phyloP scores from a whole-genome alignment of 2,329 filamentous ascomycete species.

The Pyrenophora seminiperda region DNA sequence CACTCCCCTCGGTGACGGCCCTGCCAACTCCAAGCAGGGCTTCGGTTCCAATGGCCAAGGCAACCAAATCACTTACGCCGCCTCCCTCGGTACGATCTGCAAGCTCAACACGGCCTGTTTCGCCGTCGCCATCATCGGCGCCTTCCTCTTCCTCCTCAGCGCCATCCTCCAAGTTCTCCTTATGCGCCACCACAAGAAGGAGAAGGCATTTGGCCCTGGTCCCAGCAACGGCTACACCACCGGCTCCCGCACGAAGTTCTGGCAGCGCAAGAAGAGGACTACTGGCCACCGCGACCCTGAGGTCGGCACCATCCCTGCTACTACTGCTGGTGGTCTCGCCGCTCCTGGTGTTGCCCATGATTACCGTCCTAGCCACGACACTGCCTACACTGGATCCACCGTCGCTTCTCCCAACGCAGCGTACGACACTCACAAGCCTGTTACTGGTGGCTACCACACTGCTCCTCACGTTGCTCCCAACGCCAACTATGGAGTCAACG shows the following conservation, averaged over 20 bases:
- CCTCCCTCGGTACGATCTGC: conserved; percentile 67
- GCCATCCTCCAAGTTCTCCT: conserved; percentile 71
- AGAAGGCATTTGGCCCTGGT: conserved; percentile 72
- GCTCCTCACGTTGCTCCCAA: conserved; percentile 42
- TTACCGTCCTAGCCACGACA: conserved; percentile 56
- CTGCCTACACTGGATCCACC: conserved; percentile 55
- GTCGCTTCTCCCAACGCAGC: conserved; percentile 46
- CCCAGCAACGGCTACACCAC: conserved; percentile 71
- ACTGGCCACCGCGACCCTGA: conserved; percentile 51
- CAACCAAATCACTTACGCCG: conserved; percentile 52
- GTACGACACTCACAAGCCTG: conserved; percentile 45
- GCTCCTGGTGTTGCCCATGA: conserved; percentile 26
- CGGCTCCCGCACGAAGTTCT: conserved; percentile 60
- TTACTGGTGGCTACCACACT: conserved; percentile 54
- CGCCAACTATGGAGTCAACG: conserved; percentile 30
- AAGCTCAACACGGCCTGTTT: conserved; percentile 76
- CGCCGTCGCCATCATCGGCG: conserved; percentile 76
- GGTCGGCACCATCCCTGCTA: conserved; percentile 42
- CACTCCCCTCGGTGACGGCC: conserved; percentile 72
- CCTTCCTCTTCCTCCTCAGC: conserved; percentile 76
- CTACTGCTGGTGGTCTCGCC: conserved; percentile 22
- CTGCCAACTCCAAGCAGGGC: conserved; percentile 57
- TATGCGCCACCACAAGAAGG: conserved; percentile 72
- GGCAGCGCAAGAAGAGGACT: conserved; percentile 43
- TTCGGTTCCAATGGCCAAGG: conserved; percentile 51